These are phyloP conservation scores for Spergularia bocconei DNA, from an alignment of 148 eudicot genomes.

Conservation along the genomic window DNA sequence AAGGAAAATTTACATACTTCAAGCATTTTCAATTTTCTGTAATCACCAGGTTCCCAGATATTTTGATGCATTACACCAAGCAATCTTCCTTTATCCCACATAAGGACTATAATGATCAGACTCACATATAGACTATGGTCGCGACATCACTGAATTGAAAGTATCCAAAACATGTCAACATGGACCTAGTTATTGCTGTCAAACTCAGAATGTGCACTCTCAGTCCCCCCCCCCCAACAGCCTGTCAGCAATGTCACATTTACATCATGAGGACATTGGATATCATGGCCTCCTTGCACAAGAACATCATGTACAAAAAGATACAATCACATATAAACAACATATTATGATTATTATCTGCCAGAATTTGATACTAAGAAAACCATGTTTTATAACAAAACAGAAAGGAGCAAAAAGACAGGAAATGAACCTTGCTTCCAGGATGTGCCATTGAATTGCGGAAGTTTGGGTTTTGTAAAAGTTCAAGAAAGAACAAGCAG, in stretches of 20 bases:
- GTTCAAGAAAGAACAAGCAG: conserved; percentile 90
- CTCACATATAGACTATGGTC: too few species aligned
- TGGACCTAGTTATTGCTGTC: too few species aligned
- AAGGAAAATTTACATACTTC: not conserved
- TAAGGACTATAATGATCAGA: not conserved
- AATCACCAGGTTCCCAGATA: not conserved
- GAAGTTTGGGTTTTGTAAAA: conserved; percentile 78
- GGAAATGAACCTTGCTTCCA: conserved; percentile 64
- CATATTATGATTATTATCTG: not conserved
- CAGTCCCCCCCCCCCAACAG: not conserved
- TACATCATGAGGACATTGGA: not conserved
- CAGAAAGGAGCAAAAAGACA: conserved; percentile 10
- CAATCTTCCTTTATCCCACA: not conserved
- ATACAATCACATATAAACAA: not conserved
- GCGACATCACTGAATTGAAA: too few species aligned
- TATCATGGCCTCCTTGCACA: not conserved
- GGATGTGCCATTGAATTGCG: conserved; percentile 97
- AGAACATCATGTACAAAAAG: not conserved
- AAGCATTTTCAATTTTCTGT: not conserved
- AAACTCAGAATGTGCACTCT: conserved; percentile 1
- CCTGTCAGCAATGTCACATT: not conserved
- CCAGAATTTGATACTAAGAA: not conserved
- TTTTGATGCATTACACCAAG: not conserved
- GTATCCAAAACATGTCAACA: too few species aligned
- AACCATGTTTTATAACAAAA: not conserved